A percentile compares a stretch with the other conserved stretches of the same genome.
These are phyloP conservation scores for Trypanosoma boissoni DNA, from an alignment of 208 protist species.

Conservation along the genomic window DNA sequence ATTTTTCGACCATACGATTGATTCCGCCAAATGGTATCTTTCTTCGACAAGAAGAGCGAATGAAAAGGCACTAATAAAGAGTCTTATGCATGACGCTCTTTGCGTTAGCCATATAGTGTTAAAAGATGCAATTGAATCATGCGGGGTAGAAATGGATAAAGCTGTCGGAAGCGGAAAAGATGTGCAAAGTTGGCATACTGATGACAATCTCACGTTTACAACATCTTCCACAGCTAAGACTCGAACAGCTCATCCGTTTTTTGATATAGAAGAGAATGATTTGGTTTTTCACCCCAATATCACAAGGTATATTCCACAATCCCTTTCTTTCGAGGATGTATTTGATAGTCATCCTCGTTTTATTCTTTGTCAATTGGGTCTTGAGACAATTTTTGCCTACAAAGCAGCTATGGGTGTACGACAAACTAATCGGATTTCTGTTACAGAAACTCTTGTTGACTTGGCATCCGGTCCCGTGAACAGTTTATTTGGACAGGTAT, in stretches of 20 bases:
- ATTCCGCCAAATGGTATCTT: not conserved
- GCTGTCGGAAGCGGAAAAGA: too few relatives aligned
- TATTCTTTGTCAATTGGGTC: constrained; percentile 59
- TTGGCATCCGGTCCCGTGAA: constrained; percentile 24
- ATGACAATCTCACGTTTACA: not conserved
- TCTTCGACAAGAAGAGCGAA: not conserved
- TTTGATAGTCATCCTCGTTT: constrained; percentile 33
- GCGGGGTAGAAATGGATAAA: not conserved
- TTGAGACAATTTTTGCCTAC: constrained; percentile 72
- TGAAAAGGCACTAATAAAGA: not conserved
- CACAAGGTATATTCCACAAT: constrained; percentile 17
- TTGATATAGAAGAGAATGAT: constrained; percentile 19
- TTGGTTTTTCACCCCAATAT: constrained; percentile 8
- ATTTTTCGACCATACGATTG: constrained; percentile 11
- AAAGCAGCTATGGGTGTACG: constrained; percentile 28
- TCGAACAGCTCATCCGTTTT: not conserved
- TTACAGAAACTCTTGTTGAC: constrained; percentile 19
- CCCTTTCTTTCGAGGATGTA: constrained; percentile 23
- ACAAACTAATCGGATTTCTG: constrained; percentile 15
- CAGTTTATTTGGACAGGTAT: constrained; percentile 20
- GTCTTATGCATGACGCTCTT: constrained; percentile 17
- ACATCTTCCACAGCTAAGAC: not conserved
- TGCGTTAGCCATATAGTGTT: constrained; percentile 22
- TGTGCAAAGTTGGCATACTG: too few relatives aligned
- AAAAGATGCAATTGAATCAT: not conserved